Evolutionary conservation across 257 asterid species (phyloP), one percentile per base, ranked within the genome.

Genomic region (Solanum chilense): DNA sequence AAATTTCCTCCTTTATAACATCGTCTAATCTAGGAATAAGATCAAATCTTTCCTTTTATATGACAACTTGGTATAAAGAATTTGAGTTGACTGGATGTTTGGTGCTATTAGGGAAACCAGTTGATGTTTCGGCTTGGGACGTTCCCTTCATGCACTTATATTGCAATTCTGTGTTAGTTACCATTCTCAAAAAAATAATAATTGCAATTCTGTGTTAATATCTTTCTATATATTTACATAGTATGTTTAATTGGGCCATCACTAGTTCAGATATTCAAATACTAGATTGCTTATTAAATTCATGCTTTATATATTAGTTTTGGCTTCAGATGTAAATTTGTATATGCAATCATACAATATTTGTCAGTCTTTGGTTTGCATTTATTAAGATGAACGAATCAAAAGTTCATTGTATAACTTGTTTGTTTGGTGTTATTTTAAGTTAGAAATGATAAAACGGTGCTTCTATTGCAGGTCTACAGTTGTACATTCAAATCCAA

Each of bases 401-500:
- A 25, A 25, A 39, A 84, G 60, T 44, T 8, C 44, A n/a, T 75
- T 25, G n/a, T 77, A 42, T 41, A 18, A 33, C 62, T 44, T 78
- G 58, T 21, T 10, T 52, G 42, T 49, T 35, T 58, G 60, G 52
- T 66, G 27, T 82, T 4, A 31, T 44, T 41, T 83, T 12, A 7
- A 81, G 27, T 6, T 44, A 14, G 56, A 42, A 25, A 75, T 84
- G 47, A 14, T 73, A 27, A 64, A 27, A 7, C 2, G 41, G 68
- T 5, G 69, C 14, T 33, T 10, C 29, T 41, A 41, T 13, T 89
- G 88, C 91, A 96, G 98, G 62, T 93, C 97, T 23, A 94, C 98
- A 33, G 85, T 94, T 91, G 92, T 96, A 66, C 98, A 93, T 93
- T 93, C 99, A 27, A 91, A 86, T 88, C 62, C 92, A 42, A 85